Conservation (phyloP, 805 yeast genomes). For the Ogataea populi-albae region DNA sequence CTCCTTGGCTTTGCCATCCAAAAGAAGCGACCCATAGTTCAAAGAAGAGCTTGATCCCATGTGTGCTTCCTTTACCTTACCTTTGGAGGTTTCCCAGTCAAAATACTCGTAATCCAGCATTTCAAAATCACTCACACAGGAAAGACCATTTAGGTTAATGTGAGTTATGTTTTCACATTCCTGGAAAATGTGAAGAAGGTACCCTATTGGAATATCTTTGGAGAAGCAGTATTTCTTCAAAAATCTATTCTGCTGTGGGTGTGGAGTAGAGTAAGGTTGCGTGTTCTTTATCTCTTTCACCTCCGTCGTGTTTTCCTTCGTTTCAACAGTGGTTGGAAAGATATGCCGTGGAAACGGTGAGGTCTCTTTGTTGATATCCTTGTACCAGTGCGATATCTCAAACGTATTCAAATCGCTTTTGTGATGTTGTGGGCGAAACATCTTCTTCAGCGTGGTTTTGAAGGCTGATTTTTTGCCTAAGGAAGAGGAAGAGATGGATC, state of each 20-base stretch:
- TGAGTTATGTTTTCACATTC: slow-evolving; percentile 59
- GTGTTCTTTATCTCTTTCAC: slow-evolving; percentile 5
- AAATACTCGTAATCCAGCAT: slow-evolving; percentile 39
- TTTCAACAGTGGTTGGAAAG: neutral
- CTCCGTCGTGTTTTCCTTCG: slow-evolving; percentile 1
- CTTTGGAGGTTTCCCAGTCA: slow-evolving; percentile 29
- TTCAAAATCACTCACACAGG: slow-evolving; percentile 66
- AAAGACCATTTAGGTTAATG: slow-evolving; percentile 58
- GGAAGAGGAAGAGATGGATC: slow-evolving; percentile 7
- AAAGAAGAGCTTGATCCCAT: slow-evolving; percentile 6
- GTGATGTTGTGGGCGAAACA: slow-evolving; percentile 6
- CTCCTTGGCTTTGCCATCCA: slow-evolving; percentile 24
- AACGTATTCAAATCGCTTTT: neutral
- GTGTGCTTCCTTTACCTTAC: slow-evolving; percentile 9
- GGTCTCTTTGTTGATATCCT: slow-evolving; percentile 3
- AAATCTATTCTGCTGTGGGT: slow-evolving; percentile 63
- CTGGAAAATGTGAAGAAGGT: slow-evolving; percentile 63
- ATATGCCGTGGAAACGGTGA: neutral
- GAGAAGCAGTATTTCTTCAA: slow-evolving; percentile 59
- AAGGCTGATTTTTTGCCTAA: slow-evolving; percentile 8
- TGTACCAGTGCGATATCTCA: slow-evolving; percentile 11
- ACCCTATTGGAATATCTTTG: slow-evolving; percentile 80
- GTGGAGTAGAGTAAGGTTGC: slow-evolving; percentile 39
- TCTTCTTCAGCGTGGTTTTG: slow-evolving; percentile 17
- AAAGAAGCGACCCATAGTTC: slow-evolving; percentile 30